Evolutionary conservation across 192 early-diverging fungal genomes (phyloP), one percentile per base, ranked within the genome.

Genomic region (Podila epigama): DNA sequence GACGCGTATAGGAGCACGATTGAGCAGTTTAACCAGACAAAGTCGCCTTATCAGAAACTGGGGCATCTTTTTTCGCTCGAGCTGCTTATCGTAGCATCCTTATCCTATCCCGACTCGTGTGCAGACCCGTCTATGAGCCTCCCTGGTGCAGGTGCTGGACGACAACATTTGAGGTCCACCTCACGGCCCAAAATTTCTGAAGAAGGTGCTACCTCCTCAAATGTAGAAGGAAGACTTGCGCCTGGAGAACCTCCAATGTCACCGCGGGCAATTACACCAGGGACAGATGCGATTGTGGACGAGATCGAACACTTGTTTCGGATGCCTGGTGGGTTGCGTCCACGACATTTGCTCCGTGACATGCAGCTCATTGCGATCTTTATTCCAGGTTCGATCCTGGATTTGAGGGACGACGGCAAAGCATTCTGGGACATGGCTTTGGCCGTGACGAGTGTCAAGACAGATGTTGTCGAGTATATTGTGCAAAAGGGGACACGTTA

Each of bases 401-500:
- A 81, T 44, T 62, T 81, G 9, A 27, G 80, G 27, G 63, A 81
- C 51, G 80, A 81, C 28, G 80, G 80, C 41, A 81, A 81, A 42
- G 80, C 80, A 6, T 81, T 81, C 31, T 81, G 80, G 80, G 80
- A 81, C 57, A 81, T 81, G 72, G 52, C 71, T 1, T 18, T 81
- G 56, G 80, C 80, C 3, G 69, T 81, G 8, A 58, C 64, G 36
- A 70, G 68, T 33, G 29, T 81, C 41, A 81, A 81, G 42, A 78
- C 29, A 16, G 68, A 77, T 15, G 80, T 81, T 8, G 35, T 81
- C 20, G 68, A 78, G 44, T 70, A 70, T 48, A 60, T 81, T 18
- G 80, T 81, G 18, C 22, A 67, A 48, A 73, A 75, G 29, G 80
- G 80, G 13, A 66, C 57, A 7, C 54, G 51, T 12, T 59, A 54